Evolutionary conservation across 768 basidiomycete species (phyloP).

Genomic region (Boletus sensibilis): DNA sequence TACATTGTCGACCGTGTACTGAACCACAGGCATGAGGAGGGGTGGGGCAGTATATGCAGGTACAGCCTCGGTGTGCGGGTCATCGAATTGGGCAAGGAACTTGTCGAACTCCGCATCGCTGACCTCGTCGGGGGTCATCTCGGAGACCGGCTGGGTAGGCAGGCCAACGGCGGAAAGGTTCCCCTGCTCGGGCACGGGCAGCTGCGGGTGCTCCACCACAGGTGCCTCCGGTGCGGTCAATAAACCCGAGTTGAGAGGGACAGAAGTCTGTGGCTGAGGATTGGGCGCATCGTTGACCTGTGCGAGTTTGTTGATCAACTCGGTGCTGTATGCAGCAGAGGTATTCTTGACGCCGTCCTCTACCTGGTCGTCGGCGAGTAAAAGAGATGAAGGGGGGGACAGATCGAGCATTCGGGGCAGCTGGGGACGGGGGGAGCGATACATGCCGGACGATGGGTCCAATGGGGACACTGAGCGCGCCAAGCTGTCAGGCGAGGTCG

Average conservation of each 20-base stretch:
- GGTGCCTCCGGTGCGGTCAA: no score
- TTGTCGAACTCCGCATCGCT: not conserved
- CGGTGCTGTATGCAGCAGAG: not conserved
- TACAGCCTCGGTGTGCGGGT: not conserved
- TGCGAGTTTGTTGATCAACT: not conserved
- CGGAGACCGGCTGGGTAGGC: not conserved
- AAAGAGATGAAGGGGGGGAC: not conserved
- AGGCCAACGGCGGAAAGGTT: not conserved
- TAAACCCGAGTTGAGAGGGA: not conserved
- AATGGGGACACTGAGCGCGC: not conserved
- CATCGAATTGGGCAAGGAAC: not conserved
- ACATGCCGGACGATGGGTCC: not conserved
- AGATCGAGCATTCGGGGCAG: not conserved
- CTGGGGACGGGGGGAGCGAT: not conserved
- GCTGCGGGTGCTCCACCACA: not conserved
- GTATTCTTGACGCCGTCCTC: not conserved
- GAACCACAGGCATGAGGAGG: not conserved
- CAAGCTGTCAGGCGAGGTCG: not conserved
- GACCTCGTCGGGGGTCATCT: not conserved
- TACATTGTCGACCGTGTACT: not conserved
- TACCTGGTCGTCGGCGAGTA: not conserved
- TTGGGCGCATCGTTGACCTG: not conserved
- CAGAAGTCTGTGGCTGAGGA: not conserved
- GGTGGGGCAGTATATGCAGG: not conserved
- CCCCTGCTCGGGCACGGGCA: not conserved